Conservation (phyloP, 2,329 filamentous ascomycete species). For the Sclerotinia glacialis region DNA sequence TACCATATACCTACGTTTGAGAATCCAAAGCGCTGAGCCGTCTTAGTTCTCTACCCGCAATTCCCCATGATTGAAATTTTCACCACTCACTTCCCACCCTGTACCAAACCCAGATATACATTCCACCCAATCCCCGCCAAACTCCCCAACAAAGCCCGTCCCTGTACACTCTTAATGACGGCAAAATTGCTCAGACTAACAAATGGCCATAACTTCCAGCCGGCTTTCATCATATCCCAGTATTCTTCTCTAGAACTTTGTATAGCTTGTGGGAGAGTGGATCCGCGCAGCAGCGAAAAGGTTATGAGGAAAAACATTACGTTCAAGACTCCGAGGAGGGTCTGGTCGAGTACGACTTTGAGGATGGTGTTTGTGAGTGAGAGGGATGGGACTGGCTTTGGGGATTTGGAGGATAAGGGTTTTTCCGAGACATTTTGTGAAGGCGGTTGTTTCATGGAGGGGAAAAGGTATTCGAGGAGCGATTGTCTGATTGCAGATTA, state of each 20-base stretch:
- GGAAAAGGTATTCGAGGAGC: slow-evolving; percentile 70
- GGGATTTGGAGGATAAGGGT: neutral
- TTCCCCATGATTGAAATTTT: neutral
- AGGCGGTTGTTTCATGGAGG: slow-evolving; percentile 48
- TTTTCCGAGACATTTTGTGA: neutral
- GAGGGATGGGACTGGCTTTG: slow-evolving; percentile 46
- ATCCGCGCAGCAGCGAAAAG: slow-evolving; percentile 45
- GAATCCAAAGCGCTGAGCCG: neutral
- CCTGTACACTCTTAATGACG: slow-evolving; percentile 65
- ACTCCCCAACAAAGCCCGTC: slow-evolving; percentile 67
- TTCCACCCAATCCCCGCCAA: slow-evolving; percentile 72
- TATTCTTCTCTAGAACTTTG: slow-evolving; percentile 53
- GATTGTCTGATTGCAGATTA: slow-evolving; percentile 54
- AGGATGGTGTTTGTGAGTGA: slow-evolving; percentile 27
- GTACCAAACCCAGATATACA: slow-evolving; percentile 68
- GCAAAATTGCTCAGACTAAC: slow-evolving; percentile 70
- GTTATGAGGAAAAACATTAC: slow-evolving; percentile 61
- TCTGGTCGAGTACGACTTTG: slow-evolving; percentile 58
- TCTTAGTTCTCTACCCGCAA: too few species aligned
- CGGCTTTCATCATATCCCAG: slow-evolving; percentile 62
- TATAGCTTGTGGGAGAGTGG: slow-evolving; percentile 46
- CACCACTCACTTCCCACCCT: slow-evolving; percentile 36
- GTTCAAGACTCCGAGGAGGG: slow-evolving; percentile 59
- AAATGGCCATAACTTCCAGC: slow-evolving; percentile 69
- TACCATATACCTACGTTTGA: neutral